Conservation (phyloP, 1,284 basidiomycete genomes). For the Ceratorhiza oryzae-sativae region DNA sequence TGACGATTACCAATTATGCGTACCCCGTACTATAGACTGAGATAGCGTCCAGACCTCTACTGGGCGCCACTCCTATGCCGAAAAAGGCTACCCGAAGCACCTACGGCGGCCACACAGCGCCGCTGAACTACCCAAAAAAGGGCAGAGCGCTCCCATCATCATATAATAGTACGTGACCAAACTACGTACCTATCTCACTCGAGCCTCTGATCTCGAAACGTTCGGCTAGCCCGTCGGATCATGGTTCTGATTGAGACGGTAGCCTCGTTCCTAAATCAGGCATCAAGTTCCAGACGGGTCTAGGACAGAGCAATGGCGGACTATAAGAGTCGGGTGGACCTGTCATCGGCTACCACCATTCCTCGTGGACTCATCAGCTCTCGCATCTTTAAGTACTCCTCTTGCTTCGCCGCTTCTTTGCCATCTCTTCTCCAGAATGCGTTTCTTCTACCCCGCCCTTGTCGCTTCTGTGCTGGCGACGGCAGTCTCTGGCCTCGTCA, state of each 20-base stretch:
- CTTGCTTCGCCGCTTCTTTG: not conserved
- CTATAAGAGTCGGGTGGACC: conserved; percentile 10
- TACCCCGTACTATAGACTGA: not conserved
- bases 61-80: not conserved
- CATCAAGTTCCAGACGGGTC: conserved; percentile 14
- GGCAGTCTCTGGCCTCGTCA: conserved; percentile 1
- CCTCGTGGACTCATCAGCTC: conserved; percentile 1
- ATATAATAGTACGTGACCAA: not conserved
- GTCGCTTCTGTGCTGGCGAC: conserved; percentile 1
- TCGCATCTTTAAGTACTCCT: conserved; percentile 15
- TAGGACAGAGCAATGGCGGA: too few relatives aligned
- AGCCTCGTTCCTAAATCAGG: conserved; percentile 21
- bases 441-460: conserved; percentile 23
- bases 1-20: not conserved
- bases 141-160: not conserved
- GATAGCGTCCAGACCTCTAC: not conserved
- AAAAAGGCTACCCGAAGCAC: conserved; percentile 2
- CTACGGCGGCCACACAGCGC: not conserved
- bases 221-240: conserved; percentile 32
- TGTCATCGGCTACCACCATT: conserved; percentile 22
- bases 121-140: conserved; percentile 10
- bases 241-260: not conserved
- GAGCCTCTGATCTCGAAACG: conserved; percentile 19
- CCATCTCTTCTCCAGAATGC: conserved; percentile 22
- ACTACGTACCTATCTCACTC: conserved; percentile 23